Base-by-base conservation (phyloP, 2,329 filamentous ascomycete genomes). In the Didymella keratinophila region DNA sequence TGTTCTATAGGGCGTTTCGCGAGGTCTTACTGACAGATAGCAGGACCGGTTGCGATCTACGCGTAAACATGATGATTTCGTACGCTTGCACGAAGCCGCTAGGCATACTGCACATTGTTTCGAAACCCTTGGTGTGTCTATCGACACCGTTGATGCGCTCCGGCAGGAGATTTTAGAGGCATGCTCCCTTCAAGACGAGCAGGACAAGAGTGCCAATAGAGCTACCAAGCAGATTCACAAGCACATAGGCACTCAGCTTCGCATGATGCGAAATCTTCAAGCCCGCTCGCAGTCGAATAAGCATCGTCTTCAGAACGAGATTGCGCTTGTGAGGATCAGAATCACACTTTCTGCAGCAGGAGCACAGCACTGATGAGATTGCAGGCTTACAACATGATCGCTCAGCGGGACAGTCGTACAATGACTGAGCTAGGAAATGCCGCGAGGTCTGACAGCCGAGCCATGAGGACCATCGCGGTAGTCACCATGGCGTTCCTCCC, bases 401-500 rank as follows among this genome's bases (percentile, higher is more conserved):
- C 66, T 2, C 65, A 69, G 53, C 56, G 59, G 14, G 63, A 68
- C 36, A 65, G 60, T 18, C 54, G 57, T 30, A 48, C 59, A 5
- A 66, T 67, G 66, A 60, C 44, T n/a, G 44, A 25, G 1, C 43
- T 69, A 2, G 60, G 66, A 21, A 53, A 54, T 12, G 63, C 65
- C 50, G 56, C 63, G 16, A 64, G 41, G 28, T 28, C 25, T 1
- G 65, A 68, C 47, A 65, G 65, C 41, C 21, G 47, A 2, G 61
- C 62, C 8, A 60, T 68, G 65, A 56, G 42, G 41, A 65, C 61
- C 2, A 62, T 69, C 21, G 61, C 66, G 3, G 48, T 66, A 7
- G 63, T 69, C 6, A 66, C 58, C 3, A 68, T 69, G 62, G 61
- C 60, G 4, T 68, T 68, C n/a, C 44, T 68, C 20, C 65, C 67